Base-by-base conservation (phyloP, 2,329 filamentous ascomycete genomes). In the Ophiocordyceps unilateralis region DNA sequence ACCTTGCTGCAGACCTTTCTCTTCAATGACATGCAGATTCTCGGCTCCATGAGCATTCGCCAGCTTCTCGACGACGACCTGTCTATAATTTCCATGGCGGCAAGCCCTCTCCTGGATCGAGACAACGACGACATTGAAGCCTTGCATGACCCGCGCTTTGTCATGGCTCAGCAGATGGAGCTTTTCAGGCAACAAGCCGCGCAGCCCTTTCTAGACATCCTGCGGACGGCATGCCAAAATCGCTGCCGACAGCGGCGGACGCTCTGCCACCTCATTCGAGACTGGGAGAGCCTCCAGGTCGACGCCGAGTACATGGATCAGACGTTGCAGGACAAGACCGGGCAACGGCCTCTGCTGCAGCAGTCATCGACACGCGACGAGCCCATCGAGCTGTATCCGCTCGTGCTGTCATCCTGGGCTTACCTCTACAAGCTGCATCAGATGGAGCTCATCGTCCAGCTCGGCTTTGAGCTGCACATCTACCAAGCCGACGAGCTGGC, bases 381-480 rank as follows among this genome's bases (percentile, higher is more conserved):
- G 0, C 67, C 65, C 41, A 64, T 63, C 3, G 72, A 79, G 39
- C 65, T 75, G 1, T 80, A 75, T 55, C 70, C 79, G 0, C 81
- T 83, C 42, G 79, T 86, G 0, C 68, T 96, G 1, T 86, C 83
- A 1, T 87, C 83, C 4, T 98, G 91, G 91, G 76, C 80, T 0
- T 93, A 89, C 53, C 74, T 88, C 46, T 84, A 93, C 61, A 96
- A 95, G 59, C 70, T 95, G n/a, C 76, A 74, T 24, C 76, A 89
- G 53, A 85, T 95, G 71, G 81, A 89, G 56, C 82, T 79, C 68
- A 81, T 93, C 39, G 71, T 95, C 15, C 83, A 95, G 55, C 76
- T 95, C 26, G 91, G 93, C 12, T 96, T 98, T 58, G 91, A 98
- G 60, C 78, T 95, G 12, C 81, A 89, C 38, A 75, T 94, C 10